Evolutionary conservation across 371 early-diverging fungal species (phyloP).

Genomic region (Actinomucor elegans): DNA sequence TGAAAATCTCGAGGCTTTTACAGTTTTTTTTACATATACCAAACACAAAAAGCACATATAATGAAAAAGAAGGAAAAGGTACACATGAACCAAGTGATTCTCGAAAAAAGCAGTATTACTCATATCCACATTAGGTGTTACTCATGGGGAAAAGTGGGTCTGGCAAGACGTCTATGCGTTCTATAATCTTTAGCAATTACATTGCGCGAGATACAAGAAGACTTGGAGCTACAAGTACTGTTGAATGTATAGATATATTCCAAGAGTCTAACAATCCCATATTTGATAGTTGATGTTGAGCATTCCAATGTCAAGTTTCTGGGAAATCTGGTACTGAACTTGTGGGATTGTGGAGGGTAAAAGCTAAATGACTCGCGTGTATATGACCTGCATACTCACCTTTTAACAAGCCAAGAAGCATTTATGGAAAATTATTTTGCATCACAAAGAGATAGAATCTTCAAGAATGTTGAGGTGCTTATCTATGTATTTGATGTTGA

Average conservation of each 20-base stretch:
- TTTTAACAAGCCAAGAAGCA: conserved; percentile 78
- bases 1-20: too few species aligned
- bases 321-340: conserved; percentile 90
- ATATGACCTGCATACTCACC: background rate
- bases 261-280: too few species aligned
- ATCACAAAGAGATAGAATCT: conserved; percentile 90
- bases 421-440: conserved; percentile 97
- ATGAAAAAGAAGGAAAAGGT: too few species aligned
- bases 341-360: conserved; percentile 95
- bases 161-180: conserved; percentile 98
- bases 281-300: conserved; percentile 88
- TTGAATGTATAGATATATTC: too few species aligned
- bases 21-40: too few species aligned
- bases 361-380: too few species aligned
- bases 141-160: conserved; percentile 98
- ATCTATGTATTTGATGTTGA: conserved; percentile 98
- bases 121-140: conserved; percentile 83
- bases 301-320: conserved; percentile 94
- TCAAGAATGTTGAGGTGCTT: conserved; percentile 96
- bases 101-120: too few species aligned
- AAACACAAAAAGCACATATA: too few species aligned
- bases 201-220: conserved; percentile 93
- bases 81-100: too few species aligned
- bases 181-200: conserved; percentile 96
- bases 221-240: conserved; percentile 93